Evolutionary conservation across 139 green algal genomes (phyloP), one percentile per base, ranked within the genome.

Genomic region (Zygnema circumcarinatum): DNA sequence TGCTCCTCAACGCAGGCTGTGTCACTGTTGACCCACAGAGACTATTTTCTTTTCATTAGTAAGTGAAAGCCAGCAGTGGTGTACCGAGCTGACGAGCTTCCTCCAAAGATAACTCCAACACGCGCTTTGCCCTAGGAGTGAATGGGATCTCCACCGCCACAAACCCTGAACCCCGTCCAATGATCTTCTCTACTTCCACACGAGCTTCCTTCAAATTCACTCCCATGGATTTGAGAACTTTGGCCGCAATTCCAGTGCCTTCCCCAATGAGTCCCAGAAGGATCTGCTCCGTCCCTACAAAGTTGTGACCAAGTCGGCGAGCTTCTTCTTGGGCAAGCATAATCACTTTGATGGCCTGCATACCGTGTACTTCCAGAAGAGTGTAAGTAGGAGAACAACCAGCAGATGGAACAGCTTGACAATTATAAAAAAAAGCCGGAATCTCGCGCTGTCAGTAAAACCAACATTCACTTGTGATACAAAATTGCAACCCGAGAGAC

Each of bases 291-390:
- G 97, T 99, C 72, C 97, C 97, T 76, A 99, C 97, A 89, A 99
- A 99, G 92, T 99, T 99, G 94, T 99, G 97, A 81, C 97, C 95
- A n/a, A 93, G 76, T 0, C 96, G 84, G 40, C 97, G 92, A 0
- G 96, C 95, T 93, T 99, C 97, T 93, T 99, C 97, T 89, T 99
- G 97, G 0, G 97, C 97, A 0, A 99, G 94, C 97, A 99, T 99
- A 38, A 99, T 96, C 29, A 93, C 91, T 87, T 94, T 94, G 92
- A 98, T 98, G 47, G 95, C 95, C 90, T 85, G 31, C 21, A 38
- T 20, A 32, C 40, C 7, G 47, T 25, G 7, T 25, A 62, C 47
- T 16, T 25, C 47, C 7, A 62, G 47, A 62, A n/a, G n/a, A n/a
- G n/a, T n/a, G n/a, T n/a, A n/a, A n/a, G n/a, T n/a, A n/a, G n/a